These are phyloP conservation scores for Verticillium dahliae DNA, from an alignment of 2,329 filamentous ascomycete genomes.

Conservation along the genomic window DNA sequence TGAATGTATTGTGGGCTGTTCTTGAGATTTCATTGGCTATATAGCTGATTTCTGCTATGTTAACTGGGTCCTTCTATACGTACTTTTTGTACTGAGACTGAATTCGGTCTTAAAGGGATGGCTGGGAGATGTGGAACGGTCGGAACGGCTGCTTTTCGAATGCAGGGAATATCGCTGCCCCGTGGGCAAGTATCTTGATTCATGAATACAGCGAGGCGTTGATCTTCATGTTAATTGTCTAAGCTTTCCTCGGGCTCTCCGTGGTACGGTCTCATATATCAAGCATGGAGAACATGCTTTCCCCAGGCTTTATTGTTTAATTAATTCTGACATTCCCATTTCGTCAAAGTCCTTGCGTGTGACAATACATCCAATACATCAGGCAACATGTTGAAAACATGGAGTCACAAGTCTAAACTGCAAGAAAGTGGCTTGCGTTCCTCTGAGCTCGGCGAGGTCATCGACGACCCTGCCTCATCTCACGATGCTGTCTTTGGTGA, in stretches of 20 bases:
- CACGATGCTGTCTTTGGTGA: conserved; percentile 24
- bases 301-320: background rate
- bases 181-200: background rate
- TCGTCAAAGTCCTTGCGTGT: background rate
- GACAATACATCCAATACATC: background rate
- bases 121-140: background rate
- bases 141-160: background rate
- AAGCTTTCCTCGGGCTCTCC: background rate
- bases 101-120: too few species aligned
- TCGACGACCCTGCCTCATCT: background rate
- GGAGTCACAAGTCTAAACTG: background rate
- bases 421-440: background rate
- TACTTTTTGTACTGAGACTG: too few species aligned
- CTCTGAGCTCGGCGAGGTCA: conserved; percentile 6
- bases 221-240: background rate
- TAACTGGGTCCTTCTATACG: too few species aligned
- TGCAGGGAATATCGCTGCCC: background rate
- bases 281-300: background rate
- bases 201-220: background rate
- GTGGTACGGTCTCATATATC: background rate
- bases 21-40: too few species aligned
- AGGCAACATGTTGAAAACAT: background rate
- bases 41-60: too few species aligned
- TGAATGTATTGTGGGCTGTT: too few species aligned
- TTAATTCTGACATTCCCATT: background rate